phyloP scores from a whole-genome alignment of 495 filamentous ascomycete species.

The Corynascus novoguineensis region DNA sequence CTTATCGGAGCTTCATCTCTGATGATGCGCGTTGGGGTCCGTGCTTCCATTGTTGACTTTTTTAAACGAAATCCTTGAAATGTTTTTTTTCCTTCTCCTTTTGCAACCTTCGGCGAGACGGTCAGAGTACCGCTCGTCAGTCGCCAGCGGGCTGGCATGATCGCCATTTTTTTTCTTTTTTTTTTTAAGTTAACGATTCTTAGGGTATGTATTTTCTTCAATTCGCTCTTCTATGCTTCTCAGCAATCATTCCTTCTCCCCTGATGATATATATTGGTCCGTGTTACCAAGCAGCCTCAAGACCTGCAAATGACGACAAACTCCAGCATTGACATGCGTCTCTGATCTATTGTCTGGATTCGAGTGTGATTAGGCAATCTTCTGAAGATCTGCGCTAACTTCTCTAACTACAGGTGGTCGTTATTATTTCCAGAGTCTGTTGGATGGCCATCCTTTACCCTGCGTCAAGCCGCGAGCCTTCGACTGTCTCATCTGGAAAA shows the following conservation, averaged over 20 bases:
- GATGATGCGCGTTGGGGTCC: constrained; percentile 4
- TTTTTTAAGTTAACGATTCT: constrained; percentile 38
- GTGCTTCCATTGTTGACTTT: constrained; percentile 22
- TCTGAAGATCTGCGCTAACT: constrained; percentile 6
- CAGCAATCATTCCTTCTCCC: constrained; percentile 6
- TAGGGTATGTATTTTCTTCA: constrained; percentile 64
- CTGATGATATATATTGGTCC: constrained; percentile 97
- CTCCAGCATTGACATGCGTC: constrained; percentile 67
- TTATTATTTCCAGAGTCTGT: background rate
- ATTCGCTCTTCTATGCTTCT: constrained; percentile 5
- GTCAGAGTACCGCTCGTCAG: background rate
- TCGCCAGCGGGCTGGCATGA: background rate
- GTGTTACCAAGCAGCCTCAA: constrained; percentile 99
- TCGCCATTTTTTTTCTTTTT: background rate
- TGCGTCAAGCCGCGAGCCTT: no score
- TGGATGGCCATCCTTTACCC: background rate
- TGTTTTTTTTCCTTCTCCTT: constrained; percentile 15
- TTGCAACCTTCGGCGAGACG: background rate
- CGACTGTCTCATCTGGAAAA: no score
- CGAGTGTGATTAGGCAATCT: background rate
- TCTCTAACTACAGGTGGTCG: background rate
- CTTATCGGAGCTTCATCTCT: constrained; percentile 21
- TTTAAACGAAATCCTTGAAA: constrained; percentile 22
- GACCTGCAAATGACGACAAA: constrained; percentile 85
- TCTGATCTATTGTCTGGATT: constrained; percentile 54